Evolutionary conservation across 2,329 filamentous ascomycete species (phyloP).

Genomic region (Aspergillus alliaceus): DNA sequence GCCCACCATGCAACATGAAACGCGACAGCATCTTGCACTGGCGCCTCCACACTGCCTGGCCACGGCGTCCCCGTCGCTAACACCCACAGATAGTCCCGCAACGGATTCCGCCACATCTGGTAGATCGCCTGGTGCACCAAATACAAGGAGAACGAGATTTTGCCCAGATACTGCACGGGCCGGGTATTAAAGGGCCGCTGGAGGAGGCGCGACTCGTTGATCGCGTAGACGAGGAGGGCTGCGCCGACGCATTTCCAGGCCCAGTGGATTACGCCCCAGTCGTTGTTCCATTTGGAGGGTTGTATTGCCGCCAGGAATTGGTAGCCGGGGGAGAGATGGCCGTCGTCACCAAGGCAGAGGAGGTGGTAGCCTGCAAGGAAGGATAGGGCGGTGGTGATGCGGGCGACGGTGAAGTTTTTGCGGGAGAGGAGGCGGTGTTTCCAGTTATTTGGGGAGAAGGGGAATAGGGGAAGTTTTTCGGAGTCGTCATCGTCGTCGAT

Average conservation of each 20-base stretch:
- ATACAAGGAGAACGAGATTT: constrained; percentile 34
- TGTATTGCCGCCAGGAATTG: constrained; percentile 16
- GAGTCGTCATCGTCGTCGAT: not conserved
- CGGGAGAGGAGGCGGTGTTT: not conserved
- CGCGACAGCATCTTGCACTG: constrained; percentile 2
- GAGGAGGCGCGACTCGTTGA: constrained; percentile 17
- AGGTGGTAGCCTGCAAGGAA: constrained; percentile 20
- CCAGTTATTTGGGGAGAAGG: not conserved
- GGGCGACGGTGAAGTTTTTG: not conserved
- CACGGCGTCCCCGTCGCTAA: constrained; percentile 12
- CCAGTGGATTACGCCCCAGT: constrained; percentile 18
- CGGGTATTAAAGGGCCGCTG: constrained; percentile 19
- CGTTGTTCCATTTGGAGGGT: constrained; percentile 18
- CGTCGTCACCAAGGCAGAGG: constrained; percentile 22
- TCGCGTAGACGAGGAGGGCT: constrained; percentile 17
- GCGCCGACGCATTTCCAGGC: constrained; percentile 22
- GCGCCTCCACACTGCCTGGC: constrained; percentile 12
- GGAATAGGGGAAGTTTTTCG: not conserved
- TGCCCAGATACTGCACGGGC: constrained; percentile 27
- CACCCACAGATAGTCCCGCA: constrained; percentile 16
- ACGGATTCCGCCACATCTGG: constrained; percentile 14
- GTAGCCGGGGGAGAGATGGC: constrained; percentile 20
- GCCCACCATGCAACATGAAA: constrained; percentile 19
- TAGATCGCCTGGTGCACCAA: constrained; percentile 26
- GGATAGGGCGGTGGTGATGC: not conserved